Base-by-base conservation (phyloP, 108 stramenopile species). In the Chaetoceros muelleri region DNA sequence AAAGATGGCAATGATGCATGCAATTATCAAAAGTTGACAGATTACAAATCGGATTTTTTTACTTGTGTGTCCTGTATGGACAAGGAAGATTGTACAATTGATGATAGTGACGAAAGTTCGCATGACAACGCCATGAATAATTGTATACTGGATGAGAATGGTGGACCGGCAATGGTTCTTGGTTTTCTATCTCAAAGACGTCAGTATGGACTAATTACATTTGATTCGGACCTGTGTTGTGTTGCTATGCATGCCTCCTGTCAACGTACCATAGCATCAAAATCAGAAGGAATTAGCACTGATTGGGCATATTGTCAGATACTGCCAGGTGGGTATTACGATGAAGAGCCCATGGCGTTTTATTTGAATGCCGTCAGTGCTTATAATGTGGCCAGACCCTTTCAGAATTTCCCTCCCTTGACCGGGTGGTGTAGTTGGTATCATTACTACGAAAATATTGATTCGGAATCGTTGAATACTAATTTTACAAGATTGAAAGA, bases 381-480 rank as follows among this genome's bases (percentile, higher is more conserved):
- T 23, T 68, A 82, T 57, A 92, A 95, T 55, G 65, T 76, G 40
- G 86, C 86, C 20, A 54, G 69, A 21, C 84, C 88, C 7, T 65
- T 87, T 58, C 76, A 82, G 28, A 81, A 87, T 65, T 79, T 79
- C 7, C 55, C 71, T 26, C 61, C 90, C 19, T 67, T 89, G 24
- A 79, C 76, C 7, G 92, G 95, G 30, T 96, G 95, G 95, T 96
- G 95, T 60, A 76, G 74, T 45, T 96, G 95, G 95, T 96, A 96
- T 58, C 87, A 93, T 67, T 93, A 87, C 56, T 96, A 93, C 53
- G 81, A 84, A 49, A 69, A 91, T 52, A 96, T 96, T 52, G 71
- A 85, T 30, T 85, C 81, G 46, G 71, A 62, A 24, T 76, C 66
- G n/a, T 55, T 95, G 34, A 48, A 75, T 18, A 61, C 69, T 28